phyloP scores from a whole-genome alignment of 1,284 basidiomycete species.

The Malassezia psittaci region DNA sequence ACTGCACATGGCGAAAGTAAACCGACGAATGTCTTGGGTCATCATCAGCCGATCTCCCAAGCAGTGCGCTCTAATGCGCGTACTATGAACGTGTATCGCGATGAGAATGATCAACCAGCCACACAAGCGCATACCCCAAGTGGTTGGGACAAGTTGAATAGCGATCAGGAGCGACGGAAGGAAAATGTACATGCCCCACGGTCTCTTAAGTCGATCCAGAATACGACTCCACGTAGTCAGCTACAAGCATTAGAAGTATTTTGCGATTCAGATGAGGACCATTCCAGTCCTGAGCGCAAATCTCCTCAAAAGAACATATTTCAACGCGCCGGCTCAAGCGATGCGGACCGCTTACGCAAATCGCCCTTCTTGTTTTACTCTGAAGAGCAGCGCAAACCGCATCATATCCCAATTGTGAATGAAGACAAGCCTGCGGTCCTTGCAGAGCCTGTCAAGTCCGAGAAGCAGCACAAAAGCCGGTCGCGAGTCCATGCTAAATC shows the following conservation, averaged over 20 bases:
- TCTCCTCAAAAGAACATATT: slow-evolving; percentile 3
- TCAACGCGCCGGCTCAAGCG: slow-evolving; percentile 15
- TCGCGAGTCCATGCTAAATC: slow-evolving; percentile 9
- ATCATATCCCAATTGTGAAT: slow-evolving; percentile 3
- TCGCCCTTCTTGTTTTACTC: slow-evolving; percentile 36
- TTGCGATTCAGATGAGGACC: slow-evolving; percentile 50
- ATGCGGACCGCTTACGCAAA: slow-evolving; percentile 33
- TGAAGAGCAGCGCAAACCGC: slow-evolving; percentile 17
- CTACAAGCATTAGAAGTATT: slow-evolving; percentile 30
- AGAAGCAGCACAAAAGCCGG: background rate
- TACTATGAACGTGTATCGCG: slow-evolving; percentile 16
- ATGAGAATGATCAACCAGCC: slow-evolving; percentile 11
- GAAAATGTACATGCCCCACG: slow-evolving; percentile 21
- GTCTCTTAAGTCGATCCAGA: slow-evolving; percentile 2
- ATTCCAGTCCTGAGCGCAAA: slow-evolving; percentile 17
- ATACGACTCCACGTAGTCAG: slow-evolving; percentile 11
- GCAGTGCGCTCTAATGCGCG: slow-evolving; percentile 6
- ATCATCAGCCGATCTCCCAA: slow-evolving; percentile 9
- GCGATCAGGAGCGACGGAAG: slow-evolving; percentile 25
- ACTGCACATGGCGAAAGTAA: slow-evolving; percentile 13
- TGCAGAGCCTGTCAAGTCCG: background rate
- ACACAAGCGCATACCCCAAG: background rate
- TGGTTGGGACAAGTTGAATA: slow-evolving; percentile 31
- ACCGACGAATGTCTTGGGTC: slow-evolving; percentile 15
- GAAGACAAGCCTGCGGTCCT: slow-evolving; percentile 11